phyloP scores from a whole-genome alignment of 257 asterid genomes.

The Salvia hispanica region DNA sequence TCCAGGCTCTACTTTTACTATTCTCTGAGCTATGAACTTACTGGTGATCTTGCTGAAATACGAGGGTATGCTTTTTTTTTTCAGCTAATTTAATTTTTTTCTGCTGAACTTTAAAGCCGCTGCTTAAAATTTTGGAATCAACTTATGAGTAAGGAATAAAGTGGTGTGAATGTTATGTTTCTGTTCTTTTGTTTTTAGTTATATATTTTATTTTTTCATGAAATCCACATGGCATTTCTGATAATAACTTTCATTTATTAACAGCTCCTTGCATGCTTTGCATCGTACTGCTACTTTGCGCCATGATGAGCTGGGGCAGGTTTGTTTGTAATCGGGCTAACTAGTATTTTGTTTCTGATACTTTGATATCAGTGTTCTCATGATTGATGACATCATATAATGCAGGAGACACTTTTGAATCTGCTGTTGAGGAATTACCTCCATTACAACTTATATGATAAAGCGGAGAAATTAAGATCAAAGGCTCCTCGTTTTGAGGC shows the following conservation, averaged over 20 bases:
- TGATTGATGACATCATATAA: conserved; percentile 11
- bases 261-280: conserved; percentile 80
- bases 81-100: conserved; percentile 21
- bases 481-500: conserved; percentile 98
- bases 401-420: conserved; percentile 90
- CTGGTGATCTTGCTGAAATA: conserved; percentile 85
- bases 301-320: conserved; percentile 97
- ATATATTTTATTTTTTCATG: conserved; percentile 12
- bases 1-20: conserved; percentile 85
- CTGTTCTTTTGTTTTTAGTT: conserved; percentile 3
- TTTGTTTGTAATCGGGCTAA: conserved; percentile 35
- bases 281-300: conserved; percentile 92
- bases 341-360: background rate
- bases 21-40: conserved; percentile 83
- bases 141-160: conserved; percentile 17
- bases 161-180: conserved; percentile 16
- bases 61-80: conserved; percentile 59
- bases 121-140: conserved; percentile 16
- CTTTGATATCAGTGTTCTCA: conserved; percentile 21
- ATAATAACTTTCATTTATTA: conserved; percentile 25
- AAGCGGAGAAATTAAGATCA: conserved; percentile 93
- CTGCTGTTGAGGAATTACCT: conserved; percentile 84
- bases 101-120: background rate
- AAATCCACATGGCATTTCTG: conserved; percentile 19
- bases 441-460: conserved; percentile 87